A percentile compares a stretch with the other conserved stretches of the same genome.
Evolutionary conservation across 1,284 basidiomycete species (phyloP).

Genomic region (Chondrostereum purpureum): DNA sequence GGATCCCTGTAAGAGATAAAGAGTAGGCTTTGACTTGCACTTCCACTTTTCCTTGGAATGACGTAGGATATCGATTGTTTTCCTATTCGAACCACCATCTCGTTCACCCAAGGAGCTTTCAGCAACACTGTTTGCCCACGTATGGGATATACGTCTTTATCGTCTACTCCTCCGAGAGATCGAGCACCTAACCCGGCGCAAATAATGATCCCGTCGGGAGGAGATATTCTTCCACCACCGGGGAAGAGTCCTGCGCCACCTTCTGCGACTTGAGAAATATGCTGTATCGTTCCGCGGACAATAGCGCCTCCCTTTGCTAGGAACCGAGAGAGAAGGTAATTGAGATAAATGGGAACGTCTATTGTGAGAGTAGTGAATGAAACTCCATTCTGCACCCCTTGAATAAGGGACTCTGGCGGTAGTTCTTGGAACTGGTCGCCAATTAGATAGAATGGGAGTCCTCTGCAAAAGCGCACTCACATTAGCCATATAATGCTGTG

Average conservation of each 20-base stretch:
- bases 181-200: constrained; percentile 64
- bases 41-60: constrained; percentile 1
- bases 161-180: constrained; percentile 75
- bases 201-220: constrained; percentile 52
- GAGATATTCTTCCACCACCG: constrained; percentile 17
- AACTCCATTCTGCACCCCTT: background rate
- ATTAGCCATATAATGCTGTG: constrained; percentile 53
- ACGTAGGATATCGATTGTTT: background rate
- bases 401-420: background rate
- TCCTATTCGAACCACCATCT: background rate
- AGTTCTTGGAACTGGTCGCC: constrained; percentile 6
- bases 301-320: constrained; percentile 51
- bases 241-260: constrained; percentile 44
- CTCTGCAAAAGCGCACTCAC: constrained; percentile 32
- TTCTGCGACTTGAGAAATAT: constrained; percentile 61
- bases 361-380: constrained; percentile 20
- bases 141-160: constrained; percentile 70
- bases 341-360: constrained; percentile 65
- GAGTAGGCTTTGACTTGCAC: constrained; percentile 1
- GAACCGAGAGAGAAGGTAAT: constrained; percentile 62
- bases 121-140: constrained; percentile 41
- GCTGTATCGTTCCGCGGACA: constrained; percentile 51
- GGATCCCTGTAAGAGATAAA: background rate
- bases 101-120: constrained; percentile 2
- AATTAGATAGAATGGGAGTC: background rate